Base-by-base conservation (phyloP, 495 filamentous ascomycete species). In the Bacidia gigantensis region DNA sequence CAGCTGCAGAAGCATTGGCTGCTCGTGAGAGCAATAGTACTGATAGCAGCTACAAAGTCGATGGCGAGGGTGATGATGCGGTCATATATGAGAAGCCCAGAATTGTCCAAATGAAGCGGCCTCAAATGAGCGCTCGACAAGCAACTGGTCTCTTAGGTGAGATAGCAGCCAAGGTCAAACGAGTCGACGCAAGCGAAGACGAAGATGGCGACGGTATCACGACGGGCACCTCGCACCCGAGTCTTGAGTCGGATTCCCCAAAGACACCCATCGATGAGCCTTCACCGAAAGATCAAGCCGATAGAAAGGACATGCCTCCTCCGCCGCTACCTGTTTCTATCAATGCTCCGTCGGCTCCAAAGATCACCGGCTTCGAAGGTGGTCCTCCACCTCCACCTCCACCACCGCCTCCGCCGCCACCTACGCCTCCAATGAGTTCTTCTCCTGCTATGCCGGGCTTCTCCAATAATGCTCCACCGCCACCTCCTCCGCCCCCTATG, bases 121-220 rank as follows among this genome's bases (percentile, higher is more conserved):
- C 86, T 10, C 82, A 83, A 57, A 72, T 93, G 75, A 78, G 82
- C 59, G 71, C 82, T 38, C 74, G 77, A 58, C 83, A 89, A 61
- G 79, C 82, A 20, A 80, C 80, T 56, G 85, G 80, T 20, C 72
- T 93, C 45, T 70, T 95, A 14, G 81, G 76, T 55, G 90, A 97
- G 64, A 84, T 97, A 58, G 76, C 84, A 25, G 73, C 76, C 26
- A 93, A 86, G 67, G 76, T 90, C 62, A 81, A 79, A 55, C 78
- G 69, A 56, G 81, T 80, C 56, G 88, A 88, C 58, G 76, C 67
- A 32, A 83, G 77, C 54, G 86, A 85, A 53, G 84, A 82, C 52
- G 86, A 89, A 50, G 72, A 70, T 26, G 75, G 68, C 29, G 83
- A 86, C 59, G 85, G 82, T 35, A 72, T 86, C 50, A 87, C 86